phyloP scores from a whole-genome alignment of 805 yeast genomes.

The Wickerhamomyces chambardii region DNA sequence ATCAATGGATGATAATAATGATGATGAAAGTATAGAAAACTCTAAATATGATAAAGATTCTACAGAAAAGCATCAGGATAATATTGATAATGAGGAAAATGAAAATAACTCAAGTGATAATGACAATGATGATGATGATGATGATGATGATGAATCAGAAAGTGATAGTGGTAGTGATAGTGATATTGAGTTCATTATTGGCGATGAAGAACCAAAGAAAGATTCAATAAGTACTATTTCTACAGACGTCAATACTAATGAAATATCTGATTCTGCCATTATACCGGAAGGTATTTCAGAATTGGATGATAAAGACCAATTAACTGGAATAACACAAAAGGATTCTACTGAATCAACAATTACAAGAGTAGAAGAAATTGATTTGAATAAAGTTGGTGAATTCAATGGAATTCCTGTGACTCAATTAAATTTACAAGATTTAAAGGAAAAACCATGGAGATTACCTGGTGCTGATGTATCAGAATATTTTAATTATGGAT shows the following conservation, averaged over 20 bases:
- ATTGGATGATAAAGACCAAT: conserved; percentile 18
- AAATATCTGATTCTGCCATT: conserved; percentile 18
- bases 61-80: too few species aligned
- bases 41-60: too few species aligned
- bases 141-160: too few species aligned
- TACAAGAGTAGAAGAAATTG: conserved; percentile 37
- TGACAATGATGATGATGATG: too few species aligned
- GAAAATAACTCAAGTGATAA: too few species aligned
- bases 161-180: conserved; percentile 41
- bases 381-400: conserved; percentile 66
- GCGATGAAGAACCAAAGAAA: conserved; percentile 22
- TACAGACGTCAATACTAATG: too few species aligned
- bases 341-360: conserved; percentile 25
- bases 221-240: conserved; percentile 9
- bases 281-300: conserved; percentile 24
- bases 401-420: conserved; percentile 79
- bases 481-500: conserved; percentile 94
- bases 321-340: conserved; percentile 11
- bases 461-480: conserved; percentile 93
- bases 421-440: conserved; percentile 65
- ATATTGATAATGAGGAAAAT: too few species aligned
- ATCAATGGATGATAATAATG: too few species aligned
- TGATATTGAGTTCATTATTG: conserved; percentile 80
- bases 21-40: too few species aligned
- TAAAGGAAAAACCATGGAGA: conserved; percentile 97